Evolutionary conservation across 352 stramenopile species (phyloP), one percentile per base, ranked within the genome.

Genomic region (Pythium scleroteichum): DNA sequence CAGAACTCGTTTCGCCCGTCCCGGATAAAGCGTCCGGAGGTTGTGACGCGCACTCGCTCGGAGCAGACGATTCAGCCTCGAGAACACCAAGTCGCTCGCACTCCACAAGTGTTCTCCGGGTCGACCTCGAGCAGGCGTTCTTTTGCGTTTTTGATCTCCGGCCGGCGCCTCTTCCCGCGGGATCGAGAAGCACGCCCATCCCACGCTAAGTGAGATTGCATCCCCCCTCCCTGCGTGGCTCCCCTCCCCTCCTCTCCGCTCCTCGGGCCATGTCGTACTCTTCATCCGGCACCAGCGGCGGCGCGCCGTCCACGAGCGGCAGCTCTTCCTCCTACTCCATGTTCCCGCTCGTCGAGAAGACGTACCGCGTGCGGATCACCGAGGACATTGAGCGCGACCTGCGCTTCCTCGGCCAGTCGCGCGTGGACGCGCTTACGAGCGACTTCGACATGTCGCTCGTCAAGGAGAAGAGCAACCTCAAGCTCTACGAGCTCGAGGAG

Each of bases 261-360:
- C 14, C 9, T 3, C n/a, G 12, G 22, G 44, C 24, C 29, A 60
- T 60, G 53, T 68, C 61, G 23, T 68, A 54, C 40, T 59, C 45
- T 45, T 52, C 53, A 27, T 63, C 53, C 16, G 52, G 53, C 47
- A 44, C 39, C 49, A 50, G 48, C 42, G 49, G 49, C 47, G 42
- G 47, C 23, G 32, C n/a, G 42, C 16, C 41, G 41, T 55, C 26
- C 14, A 40, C 39, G 16, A 53, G 41, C 44, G 35, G 45, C 9
- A 22, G 19, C 46, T 22, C 42, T 35, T n/a, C 14, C 13, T 9
- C 10, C 47, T 87, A 82, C 64, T 90, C 82, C 45, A 90, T 95
- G 79, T 93, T 93, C 72, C 82, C 80, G 53, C 78, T 90, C 55
- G 83, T 95, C 35, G 83, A 93, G 69, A 93, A 93, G 69, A 87